phyloP scores from a whole-genome alignment of 257 asterid species.

The Coffea eugenioides region DNA sequence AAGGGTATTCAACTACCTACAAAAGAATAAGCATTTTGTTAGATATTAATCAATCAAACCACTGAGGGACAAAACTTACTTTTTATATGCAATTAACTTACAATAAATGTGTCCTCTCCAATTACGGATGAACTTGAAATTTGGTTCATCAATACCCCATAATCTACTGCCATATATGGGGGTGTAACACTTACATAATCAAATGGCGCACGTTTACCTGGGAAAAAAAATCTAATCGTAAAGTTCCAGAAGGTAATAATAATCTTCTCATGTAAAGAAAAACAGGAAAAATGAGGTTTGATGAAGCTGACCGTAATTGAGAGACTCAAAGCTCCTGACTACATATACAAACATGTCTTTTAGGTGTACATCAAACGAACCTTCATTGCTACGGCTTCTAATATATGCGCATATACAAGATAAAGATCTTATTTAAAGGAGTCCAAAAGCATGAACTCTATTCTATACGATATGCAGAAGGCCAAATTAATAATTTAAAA shows the following conservation, averaged over 20 bases:
- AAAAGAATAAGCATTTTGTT: slow-evolving; percentile 10
- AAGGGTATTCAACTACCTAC: slow-evolving; percentile 90
- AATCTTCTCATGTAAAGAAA: neutral
- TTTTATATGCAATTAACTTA: slow-evolving; percentile 33
- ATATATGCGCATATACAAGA: neutral
- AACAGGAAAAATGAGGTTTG: neutral
- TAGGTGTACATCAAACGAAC: neutral
- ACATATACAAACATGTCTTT: neutral
- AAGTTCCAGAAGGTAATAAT: neutral
- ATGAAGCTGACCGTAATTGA: neutral
- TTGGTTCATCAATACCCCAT: slow-evolving; percentile 74
- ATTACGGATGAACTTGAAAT: slow-evolving; percentile 63
- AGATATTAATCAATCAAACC: neutral
- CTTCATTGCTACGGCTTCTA: neutral
- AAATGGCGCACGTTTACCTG: slow-evolving; percentile 64
- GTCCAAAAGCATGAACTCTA: neutral
- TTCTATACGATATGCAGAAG: no score
- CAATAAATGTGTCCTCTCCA: slow-evolving; percentile 84
- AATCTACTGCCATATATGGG: slow-evolving; percentile 87
- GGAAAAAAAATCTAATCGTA: slow-evolving; percentile 8
- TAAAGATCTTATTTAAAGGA: no score
- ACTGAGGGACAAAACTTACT: neutral
- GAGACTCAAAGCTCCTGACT: neutral
- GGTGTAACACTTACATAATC: slow-evolving; percentile 94
- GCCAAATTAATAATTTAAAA: no score